phyloP scores from a whole-genome alignment of 106 monocot species.

The Dendrobium catenatum region DNA sequence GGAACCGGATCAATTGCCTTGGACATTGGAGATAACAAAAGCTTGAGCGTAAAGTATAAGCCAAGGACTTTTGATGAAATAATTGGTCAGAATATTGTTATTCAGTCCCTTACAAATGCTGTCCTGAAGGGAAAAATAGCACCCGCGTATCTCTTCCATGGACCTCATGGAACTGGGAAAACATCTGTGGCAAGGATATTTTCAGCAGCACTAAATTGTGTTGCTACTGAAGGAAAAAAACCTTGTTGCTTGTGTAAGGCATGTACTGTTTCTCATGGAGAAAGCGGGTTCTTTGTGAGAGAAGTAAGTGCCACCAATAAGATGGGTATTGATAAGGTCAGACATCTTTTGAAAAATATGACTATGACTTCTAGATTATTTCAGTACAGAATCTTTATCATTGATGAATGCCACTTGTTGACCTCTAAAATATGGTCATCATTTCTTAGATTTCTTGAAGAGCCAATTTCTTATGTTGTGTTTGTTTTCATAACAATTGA shows the following conservation, averaged over 20 bases:
- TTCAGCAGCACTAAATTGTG: conserved; percentile 70
- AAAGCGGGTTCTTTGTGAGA: conserved; percentile 29
- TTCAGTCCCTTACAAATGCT: conserved; percentile 58
- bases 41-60: conserved; percentile 43
- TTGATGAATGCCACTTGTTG: conserved; percentile 71
- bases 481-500: conserved; percentile 59
- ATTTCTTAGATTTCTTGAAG: conserved; percentile 52
- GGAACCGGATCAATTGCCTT: conserved; percentile 14
- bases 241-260: conserved; percentile 59
- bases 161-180: conserved; percentile 71
- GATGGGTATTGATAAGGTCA: conserved; percentile 33
- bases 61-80: conserved; percentile 60
- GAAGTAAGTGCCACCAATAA: conserved; percentile 48
- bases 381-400: conserved; percentile 39
- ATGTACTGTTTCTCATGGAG: conserved; percentile 34
- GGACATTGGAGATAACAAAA: conserved; percentile 30
- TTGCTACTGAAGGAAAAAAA: conserved; percentile 34
- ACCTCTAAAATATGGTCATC: conserved; percentile 46
- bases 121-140: conserved; percentile 48
- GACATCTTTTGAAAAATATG: conserved; percentile 36
- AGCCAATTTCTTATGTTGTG: conserved; percentile 42
- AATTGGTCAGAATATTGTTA: conserved; percentile 66
- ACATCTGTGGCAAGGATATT: conserved; percentile 57
- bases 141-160: conserved; percentile 70
- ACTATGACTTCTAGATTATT: conserved; percentile 10